Percentiles rank a stretch among this genome's conserved stretches.
phyloP scores from a whole-genome alignment of 352 stramenopile species.

The Phytophthora foliorum region DNA sequence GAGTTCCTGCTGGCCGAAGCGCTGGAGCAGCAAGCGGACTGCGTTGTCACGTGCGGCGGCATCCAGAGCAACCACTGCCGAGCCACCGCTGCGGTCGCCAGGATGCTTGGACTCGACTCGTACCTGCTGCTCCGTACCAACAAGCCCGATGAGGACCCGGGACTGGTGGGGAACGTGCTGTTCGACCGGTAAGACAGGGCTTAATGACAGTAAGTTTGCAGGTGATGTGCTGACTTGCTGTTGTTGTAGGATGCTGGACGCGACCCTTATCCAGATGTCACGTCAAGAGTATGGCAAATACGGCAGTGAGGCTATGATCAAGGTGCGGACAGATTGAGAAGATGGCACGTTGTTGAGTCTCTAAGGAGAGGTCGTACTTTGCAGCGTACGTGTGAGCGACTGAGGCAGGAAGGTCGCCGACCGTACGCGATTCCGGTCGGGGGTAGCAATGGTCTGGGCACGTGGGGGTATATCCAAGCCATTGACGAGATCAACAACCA shows the following conservation, averaged over 20 bases:
- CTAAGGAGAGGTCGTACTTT: neutral
- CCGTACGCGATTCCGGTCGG: constrained; percentile 89
- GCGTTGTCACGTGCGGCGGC: constrained; percentile 94
- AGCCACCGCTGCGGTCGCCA: constrained; percentile 81
- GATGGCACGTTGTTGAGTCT: neutral
- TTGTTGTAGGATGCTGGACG: constrained; percentile 66
- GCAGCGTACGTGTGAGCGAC: constrained; percentile 69
- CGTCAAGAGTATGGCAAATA: constrained; percentile 83
- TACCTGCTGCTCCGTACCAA: constrained; percentile 92
- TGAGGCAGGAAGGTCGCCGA: constrained; percentile 61
- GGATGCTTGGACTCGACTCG: constrained; percentile 93
- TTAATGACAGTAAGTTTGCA: neutral
- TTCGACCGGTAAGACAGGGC: constrained; percentile 61
- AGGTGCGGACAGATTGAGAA: constrained; percentile 41
- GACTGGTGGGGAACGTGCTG: constrained; percentile 79
- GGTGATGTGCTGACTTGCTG: neutral
- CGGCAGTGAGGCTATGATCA: constrained; percentile 84
- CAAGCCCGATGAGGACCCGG: constrained; percentile 75
- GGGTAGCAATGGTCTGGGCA: constrained; percentile 94
- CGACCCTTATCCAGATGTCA: constrained; percentile 84
- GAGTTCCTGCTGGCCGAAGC: constrained; percentile 95
- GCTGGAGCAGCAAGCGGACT: constrained; percentile 84
- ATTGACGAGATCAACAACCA: constrained; percentile 92
- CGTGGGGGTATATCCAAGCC: constrained; percentile 94
- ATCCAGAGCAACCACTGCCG: constrained; percentile 96